phyloP scores from a whole-genome alignment of 164 flowering plant species.

The Chloranthus sessilifolius region DNA sequence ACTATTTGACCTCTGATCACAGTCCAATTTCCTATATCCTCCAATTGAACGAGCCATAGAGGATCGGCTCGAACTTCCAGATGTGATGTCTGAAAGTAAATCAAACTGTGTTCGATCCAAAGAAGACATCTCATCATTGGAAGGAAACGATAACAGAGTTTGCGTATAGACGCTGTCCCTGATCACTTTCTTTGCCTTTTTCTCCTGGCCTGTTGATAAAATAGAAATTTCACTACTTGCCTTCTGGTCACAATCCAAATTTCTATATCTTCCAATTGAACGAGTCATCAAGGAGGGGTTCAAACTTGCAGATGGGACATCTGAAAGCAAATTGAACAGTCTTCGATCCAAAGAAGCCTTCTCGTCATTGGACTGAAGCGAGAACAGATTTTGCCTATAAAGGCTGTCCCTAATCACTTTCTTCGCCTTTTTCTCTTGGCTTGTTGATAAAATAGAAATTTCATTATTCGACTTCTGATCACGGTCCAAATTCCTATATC shows the following conservation, averaged over 20 bases:
- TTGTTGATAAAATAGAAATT: slow-evolving; percentile 22
- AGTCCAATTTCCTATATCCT: not conserved
- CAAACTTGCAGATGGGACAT: slow-evolving; percentile 57
- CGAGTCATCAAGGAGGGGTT: slow-evolving; percentile 34
- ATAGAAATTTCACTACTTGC: slow-evolving; percentile 16
- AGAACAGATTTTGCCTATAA: slow-evolving; percentile 48
- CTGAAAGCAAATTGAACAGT: slow-evolving; percentile 24
- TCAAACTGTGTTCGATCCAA: slow-evolving; percentile 17
- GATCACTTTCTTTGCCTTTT: slow-evolving; percentile 25
- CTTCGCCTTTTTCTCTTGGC: slow-evolving; percentile 29
- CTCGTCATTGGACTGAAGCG: slow-evolving; percentile 17
- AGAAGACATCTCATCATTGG: slow-evolving; percentile 17
- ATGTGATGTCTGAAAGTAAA: slow-evolving; percentile 33
- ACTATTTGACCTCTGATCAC: not conserved
- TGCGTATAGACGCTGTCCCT: slow-evolving; percentile 40
- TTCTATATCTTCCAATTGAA: slow-evolving; percentile 14
- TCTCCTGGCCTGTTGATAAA: slow-evolving; percentile 22
- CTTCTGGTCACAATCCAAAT: not conserved
- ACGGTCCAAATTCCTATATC: not conserved
- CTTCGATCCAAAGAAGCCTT: slow-evolving; percentile 14
- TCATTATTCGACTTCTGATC: slow-evolving; percentile 6
- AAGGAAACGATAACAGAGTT: slow-evolving; percentile 32
- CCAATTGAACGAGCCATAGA: slow-evolving; percentile 23
- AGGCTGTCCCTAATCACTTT: slow-evolving; percentile 28
- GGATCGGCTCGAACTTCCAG: slow-evolving; percentile 60